Conservation (phyloP, 2,329 filamentous ascomycete genomes). For the Ampelomyces quisqualis region DNA sequence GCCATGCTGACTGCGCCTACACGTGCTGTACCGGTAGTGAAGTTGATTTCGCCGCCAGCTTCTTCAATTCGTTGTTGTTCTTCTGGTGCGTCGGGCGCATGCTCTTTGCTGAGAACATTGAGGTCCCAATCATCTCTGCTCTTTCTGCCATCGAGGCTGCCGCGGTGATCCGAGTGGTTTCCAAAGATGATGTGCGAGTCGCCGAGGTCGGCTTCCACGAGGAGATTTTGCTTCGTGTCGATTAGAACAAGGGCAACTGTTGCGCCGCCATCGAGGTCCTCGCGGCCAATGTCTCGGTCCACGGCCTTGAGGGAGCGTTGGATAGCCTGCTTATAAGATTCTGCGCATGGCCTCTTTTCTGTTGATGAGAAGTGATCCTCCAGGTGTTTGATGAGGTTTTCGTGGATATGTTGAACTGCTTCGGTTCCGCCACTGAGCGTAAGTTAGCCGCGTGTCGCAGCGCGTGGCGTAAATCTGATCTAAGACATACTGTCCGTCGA, state of each 20-base stretch:
- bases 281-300: conserved; percentile 20
- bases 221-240: conserved; percentile 23
- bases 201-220: conserved; percentile 25
- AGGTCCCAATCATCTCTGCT: conserved; percentile 20
- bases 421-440: conserved; percentile 20
- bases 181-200: conserved; percentile 27
- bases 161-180: conserved; percentile 11
- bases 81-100: conserved; percentile 18
- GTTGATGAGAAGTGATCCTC: conserved; percentile 19
- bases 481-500: conserved; percentile 27
- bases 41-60: conserved; percentile 25
- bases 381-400: conserved; percentile 20
- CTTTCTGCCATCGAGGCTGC: conserved; percentile 5
- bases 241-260: conserved; percentile 25
- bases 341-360: conserved; percentile 12
- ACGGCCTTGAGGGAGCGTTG: conserved; percentile 24
- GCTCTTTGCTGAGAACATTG: conserved; percentile 20
- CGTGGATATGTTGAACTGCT: conserved; percentile 18
- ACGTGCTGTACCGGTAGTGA: conserved; percentile 20
- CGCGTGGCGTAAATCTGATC: not conserved
- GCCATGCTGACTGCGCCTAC: conserved; percentile 32
- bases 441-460: conserved; percentile 4
- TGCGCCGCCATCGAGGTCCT: conserved; percentile 23
- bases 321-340: conserved; percentile 26
- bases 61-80: conserved; percentile 27